Percentiles rank a stretch among this genome's conserved stretches.
Evolutionary conservation across 148 eudicot genomes (phyloP).

Genomic region (Hydrangea macrophylla): DNA sequence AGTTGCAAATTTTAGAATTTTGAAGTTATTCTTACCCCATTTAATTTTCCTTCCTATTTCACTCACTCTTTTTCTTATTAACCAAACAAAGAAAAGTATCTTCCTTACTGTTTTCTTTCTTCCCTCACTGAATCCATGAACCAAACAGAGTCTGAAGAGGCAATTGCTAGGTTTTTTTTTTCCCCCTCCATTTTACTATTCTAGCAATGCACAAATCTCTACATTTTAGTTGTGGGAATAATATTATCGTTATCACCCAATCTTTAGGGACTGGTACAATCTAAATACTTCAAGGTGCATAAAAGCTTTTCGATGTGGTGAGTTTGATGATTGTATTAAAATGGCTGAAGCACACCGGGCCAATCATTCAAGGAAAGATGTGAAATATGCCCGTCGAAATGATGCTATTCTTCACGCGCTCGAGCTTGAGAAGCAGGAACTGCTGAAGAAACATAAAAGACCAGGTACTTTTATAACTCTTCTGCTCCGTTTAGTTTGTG

Average conservation of each 20-base stretch:
- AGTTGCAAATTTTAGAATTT: no score
- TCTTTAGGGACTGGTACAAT: constrained; percentile 35
- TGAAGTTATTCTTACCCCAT: no score
- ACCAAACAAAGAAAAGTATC: no score
- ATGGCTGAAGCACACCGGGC: constrained; percentile 14
- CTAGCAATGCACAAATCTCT: neutral
- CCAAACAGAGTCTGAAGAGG: no score
- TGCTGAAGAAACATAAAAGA: constrained; percentile 18
- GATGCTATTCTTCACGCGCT: constrained; percentile 30
- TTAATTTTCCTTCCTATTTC: no score
- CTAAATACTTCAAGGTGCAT: constrained; percentile 25
- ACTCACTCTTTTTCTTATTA: no score
- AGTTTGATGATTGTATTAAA: constrained; percentile 25
- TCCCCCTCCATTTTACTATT: neutral
- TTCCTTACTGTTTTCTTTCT: no score
- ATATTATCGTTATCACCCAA: constrained; percentile 10
- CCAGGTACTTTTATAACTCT: constrained; percentile 22
- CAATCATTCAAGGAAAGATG: neutral
- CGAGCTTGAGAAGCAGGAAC: constrained; percentile 27
- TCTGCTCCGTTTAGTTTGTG: no score
- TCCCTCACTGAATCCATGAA: no score
- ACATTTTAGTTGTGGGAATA: neutral
- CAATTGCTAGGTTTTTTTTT: no score
- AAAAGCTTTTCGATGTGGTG: constrained; percentile 32
- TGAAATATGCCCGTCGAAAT: constrained; percentile 12